Base-by-base conservation (phyloP, 108 stramenopile species). In the Nitzschia putrida region DNA sequence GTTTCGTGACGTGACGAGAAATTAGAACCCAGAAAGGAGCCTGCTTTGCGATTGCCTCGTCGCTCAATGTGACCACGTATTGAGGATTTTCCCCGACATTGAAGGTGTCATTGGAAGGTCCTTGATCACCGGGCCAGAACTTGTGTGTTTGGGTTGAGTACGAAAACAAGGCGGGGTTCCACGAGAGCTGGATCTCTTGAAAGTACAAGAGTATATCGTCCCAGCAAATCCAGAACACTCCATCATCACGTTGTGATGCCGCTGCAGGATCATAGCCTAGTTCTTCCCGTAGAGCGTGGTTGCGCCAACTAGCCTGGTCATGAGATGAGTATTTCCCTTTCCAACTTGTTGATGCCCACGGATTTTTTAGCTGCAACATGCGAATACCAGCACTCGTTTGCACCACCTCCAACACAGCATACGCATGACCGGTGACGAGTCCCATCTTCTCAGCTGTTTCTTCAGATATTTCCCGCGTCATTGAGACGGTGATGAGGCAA, bases 161-260 rank as follows among this genome's bases (percentile, higher is more conserved):
- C 25, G 68, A 34, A 63, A 93, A 90, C 29, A 93, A 69, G 10
- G 51, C 64, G 8, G 92, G 92, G 52, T 83, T 90, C 92, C 92
- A 93, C 0, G 74, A 80, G 16, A 93, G 49, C 51, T 93, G 89
- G 9, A 93, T 53, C 51, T 88, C 87, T 7, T 71, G 69, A 71
- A 95, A 97, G 71, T 93, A 93, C 23, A 53, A 50, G 11, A 87
- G 69, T 14, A 94, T 77, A 68, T 93, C 92, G 3, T 80, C 79
- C 88, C 89, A 97, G 58, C 80, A 78, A 18, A 97, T 95, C 89
- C 92, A 97, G 60, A 95, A 95, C 10, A 97, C 78, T 23, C 96
- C 96, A 71, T 93, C 88, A 57, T 95, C 95, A 42, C 81, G 42
- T 51, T 80, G 77, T 26, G 77, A 64, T 42, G 82, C 87, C 13